Percentiles rank a stretch among this genome's conserved stretches.
These are phyloP conservation scores for Clitopilus passeckerianus DNA, from an alignment of 768 basidiomycete genomes.

Conservation along the genomic window DNA sequence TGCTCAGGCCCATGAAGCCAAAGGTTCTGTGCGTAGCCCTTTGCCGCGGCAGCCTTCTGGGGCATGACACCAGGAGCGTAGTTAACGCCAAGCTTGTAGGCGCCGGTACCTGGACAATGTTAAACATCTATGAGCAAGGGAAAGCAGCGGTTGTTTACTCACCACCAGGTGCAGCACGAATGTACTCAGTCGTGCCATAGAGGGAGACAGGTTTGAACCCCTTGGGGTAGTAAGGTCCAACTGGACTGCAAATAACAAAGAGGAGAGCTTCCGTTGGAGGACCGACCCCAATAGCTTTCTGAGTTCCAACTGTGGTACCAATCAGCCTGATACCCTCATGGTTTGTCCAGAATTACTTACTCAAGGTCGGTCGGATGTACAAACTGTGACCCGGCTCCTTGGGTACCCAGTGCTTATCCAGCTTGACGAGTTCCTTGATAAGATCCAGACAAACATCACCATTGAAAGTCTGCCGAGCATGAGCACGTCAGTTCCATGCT, in stretches of 20 bases:
- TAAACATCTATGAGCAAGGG: not conserved
- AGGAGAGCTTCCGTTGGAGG: slow-evolving; percentile 79
- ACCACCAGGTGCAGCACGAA: slow-evolving; percentile 86
- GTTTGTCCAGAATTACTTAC: slow-evolving; percentile 19
- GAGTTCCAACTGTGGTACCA: slow-evolving; percentile 65
- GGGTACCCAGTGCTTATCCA: slow-evolving; percentile 92
- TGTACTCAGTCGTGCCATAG: slow-evolving; percentile 78
- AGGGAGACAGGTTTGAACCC: slow-evolving; percentile 93
- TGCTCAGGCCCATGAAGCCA: slow-evolving; percentile 80
- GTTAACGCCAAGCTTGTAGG: slow-evolving; percentile 84
- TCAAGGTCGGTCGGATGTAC: slow-evolving; percentile 84
- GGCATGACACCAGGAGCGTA: slow-evolving; percentile 87
- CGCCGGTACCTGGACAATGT: slow-evolving; percentile 60
- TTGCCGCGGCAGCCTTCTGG: slow-evolving; percentile 68
- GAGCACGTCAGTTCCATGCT: not conserved
- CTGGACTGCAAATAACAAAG: slow-evolving; percentile 80
- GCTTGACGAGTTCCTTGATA: slow-evolving; percentile 79
- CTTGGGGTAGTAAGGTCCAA: slow-evolving; percentile 80
- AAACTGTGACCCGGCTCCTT: slow-evolving; percentile 83
- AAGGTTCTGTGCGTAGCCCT: slow-evolving; percentile 84
- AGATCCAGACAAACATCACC: slow-evolving; percentile 69
- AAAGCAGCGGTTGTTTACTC: slow-evolving; percentile 12
- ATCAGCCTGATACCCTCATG: not conserved
- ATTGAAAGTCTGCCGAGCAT: slow-evolving; percentile 60
- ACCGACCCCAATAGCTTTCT: slow-evolving; percentile 62